Evolutionary conservation across 1,284 basidiomycete species (phyloP).

Genomic region (Coniferiporia sulphurascens): DNA sequence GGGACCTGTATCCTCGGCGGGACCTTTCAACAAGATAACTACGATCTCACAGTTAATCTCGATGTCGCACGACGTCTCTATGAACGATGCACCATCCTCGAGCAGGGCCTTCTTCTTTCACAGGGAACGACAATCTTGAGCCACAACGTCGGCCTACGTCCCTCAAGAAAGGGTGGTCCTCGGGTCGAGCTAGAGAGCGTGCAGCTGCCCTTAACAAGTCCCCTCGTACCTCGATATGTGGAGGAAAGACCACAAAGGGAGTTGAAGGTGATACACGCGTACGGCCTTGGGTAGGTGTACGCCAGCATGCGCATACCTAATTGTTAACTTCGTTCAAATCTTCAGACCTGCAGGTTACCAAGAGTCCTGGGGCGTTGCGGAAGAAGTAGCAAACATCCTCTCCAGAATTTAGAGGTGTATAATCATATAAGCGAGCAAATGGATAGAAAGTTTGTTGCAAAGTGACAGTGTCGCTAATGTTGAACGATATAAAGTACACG

Average conservation of each 20-base stretch:
- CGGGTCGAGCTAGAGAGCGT: slow-evolving; percentile 60
- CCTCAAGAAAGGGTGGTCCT: slow-evolving; percentile 62
- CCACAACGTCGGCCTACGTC: slow-evolving; percentile 69
- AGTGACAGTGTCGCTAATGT: not conserved
- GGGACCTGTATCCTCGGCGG: slow-evolving; percentile 50
- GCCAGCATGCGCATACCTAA: not conserved
- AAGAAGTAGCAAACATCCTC: slow-evolving; percentile 29
- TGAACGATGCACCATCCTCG: slow-evolving; percentile 35
- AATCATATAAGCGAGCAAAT: not conserved
- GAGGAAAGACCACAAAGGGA: slow-evolving; percentile 36
- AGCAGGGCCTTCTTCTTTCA: slow-evolving; percentile 34
- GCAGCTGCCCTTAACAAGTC: slow-evolving; percentile 32
- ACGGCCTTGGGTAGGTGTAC: slow-evolving; percentile 41
- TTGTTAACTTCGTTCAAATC: slow-evolving; percentile 1
- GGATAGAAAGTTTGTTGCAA: not conserved
- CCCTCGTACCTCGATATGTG: slow-evolving; percentile 27
- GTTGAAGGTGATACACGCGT: slow-evolving; percentile 65
- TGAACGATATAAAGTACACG: slow-evolving; percentile 10
- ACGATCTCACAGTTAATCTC: slow-evolving; percentile 46
- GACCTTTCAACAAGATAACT: slow-evolving; percentile 43
- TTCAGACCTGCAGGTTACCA: slow-evolving; percentile 28
- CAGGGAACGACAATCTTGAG: slow-evolving; percentile 40
- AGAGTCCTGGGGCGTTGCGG: slow-evolving; percentile 30
- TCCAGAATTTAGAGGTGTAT: not conserved
- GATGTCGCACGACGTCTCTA: slow-evolving; percentile 41